Base-by-base conservation (phyloP, 2,329 filamentous ascomycete genomes). In the Neonectria hederae region DNA sequence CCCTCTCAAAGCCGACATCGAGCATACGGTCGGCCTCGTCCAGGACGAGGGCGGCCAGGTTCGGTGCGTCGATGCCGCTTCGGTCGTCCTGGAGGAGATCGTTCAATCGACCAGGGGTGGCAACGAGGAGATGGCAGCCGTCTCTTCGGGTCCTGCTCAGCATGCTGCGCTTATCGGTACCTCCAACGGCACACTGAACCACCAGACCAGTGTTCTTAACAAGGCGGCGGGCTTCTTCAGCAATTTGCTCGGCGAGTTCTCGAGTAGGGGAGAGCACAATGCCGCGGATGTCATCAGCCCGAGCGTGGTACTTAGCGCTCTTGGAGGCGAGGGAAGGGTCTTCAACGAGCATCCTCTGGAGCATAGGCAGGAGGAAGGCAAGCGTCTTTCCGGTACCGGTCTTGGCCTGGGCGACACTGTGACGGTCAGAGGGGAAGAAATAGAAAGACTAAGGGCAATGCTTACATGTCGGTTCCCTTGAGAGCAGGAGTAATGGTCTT, bases 1-100 rank as follows among this genome's bases (percentile, higher is more conserved):
- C 90, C 38, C 83, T 82, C 61, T 90, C 83, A 74, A 95, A 95
- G 2, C 92, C 96, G 84, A 97, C 96, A 82, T 99, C 96, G 76
- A 99, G 87, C 92, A 99, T 97, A 73, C 96, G 92, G 81, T 99
- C 96, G 74, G 96, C 96, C 84, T 99, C 96, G 73, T 99, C 96
- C 51, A 99, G 90, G 69, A 98, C 94, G 49, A 99, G 86, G 71
- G 96, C 97, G 77, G 93, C 92, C 83, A 98, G 90, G 78, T 92
- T 94, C 78, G 76, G 94, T 79, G 92, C 92, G 22, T 83, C 82
- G 42, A 97, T 87, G 24, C 87, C 86, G 61, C 84, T 87, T 59
- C 76, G 75, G 0, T 82, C 79, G 74, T 97, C 93, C 3, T 84
- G 84, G 26, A 97, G 84, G 42, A 97, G 84, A 77, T 99, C 96